Conservation (phyloP, 176 grass and related monocot genomes). For the Hsuehochloa calcarea region DNA sequence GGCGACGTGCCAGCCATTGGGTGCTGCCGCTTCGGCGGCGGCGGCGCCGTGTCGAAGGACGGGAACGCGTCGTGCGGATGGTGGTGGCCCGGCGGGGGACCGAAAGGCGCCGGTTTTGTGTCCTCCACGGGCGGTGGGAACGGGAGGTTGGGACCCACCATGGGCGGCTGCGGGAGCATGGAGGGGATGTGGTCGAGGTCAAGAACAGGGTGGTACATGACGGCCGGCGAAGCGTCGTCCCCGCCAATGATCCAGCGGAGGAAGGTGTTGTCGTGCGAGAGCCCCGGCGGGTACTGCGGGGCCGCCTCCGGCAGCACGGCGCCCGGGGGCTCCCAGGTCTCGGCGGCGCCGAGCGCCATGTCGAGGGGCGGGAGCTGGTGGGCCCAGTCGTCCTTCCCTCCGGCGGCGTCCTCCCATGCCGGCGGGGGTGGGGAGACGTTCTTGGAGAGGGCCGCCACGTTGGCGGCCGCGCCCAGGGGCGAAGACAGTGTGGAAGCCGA, state of each 20-base stretch:
- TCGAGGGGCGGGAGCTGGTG: conserved; percentile 58
- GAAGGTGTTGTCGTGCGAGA: conserved; percentile 61
- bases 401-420: conserved; percentile 30
- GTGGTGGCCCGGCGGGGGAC: neutral
- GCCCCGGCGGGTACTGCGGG: neutral
- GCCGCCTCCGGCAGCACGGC: neutral
- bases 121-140: conserved; percentile 37
- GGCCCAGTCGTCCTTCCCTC: conserved; percentile 34
- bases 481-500: conserved; percentile 60
- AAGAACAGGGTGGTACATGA: conserved; percentile 2
- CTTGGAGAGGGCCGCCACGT: conserved; percentile 60
- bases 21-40: conserved; percentile 17
- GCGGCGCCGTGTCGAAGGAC: conserved; percentile 2
- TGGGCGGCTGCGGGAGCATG: conserved; percentile 1
- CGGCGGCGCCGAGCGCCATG: conserved; percentile 23
- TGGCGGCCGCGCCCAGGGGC: conserved; percentile 33
- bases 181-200: conserved; percentile 27
- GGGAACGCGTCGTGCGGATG: conserved; percentile 9
- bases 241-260: conserved; percentile 74
- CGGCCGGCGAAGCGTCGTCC: neutral
- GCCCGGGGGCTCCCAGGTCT: neutral
- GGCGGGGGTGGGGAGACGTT: conserved; percentile 38
- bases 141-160: conserved; percentile 24
- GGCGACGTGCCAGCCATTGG: conserved; percentile 14
- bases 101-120: conserved; percentile 20